Base-by-base conservation (phyloP, 1,284 basidiomycete genomes). In the Omphalotus olearius region DNA sequence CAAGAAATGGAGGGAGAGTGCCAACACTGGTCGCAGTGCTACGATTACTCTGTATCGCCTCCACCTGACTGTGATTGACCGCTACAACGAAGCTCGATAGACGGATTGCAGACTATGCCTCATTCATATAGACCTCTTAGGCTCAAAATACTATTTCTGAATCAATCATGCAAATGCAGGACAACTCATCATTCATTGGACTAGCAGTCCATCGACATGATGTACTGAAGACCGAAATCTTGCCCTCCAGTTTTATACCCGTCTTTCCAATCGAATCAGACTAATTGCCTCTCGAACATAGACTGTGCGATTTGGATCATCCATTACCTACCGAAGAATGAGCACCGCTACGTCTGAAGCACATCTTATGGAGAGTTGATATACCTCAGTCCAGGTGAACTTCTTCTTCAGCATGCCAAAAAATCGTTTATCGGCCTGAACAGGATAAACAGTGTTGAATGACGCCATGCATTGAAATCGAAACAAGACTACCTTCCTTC, bases 361-460 rank as follows among this genome's bases (percentile, higher is more conserved):
- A 42, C 16, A 13, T 20, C 17, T n/a, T 30, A 13, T 35, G 17
- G 16, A 45, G 6, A 30, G 36, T 16, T 38, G 20, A 20, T 56
- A 43, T 58, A 88, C 87, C 69, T 90, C 80, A 54, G 69, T 68
- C 83, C 90, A 93, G n/a, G 68, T 73, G 63, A 97, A 97, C 49
- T 82, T 73, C 61, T 90, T 93, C 66, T 83, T 91, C 51, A 97
- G 73, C 62, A 95, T 64, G 0, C 71, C 67, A 65, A 97, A 97
- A 70, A 97, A 97, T 0, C 90, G 82, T 63, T 88, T 94, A 66
- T 97, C 94, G 0, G 93, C 94, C 89, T 93, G 11, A 37, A 50
- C 39, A 6, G 20, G 6, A 28, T 14, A 25, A 20, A 6, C 9
- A 38, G 26, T 14, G 18, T 14, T 52, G n/a, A 47, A 47, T 30